A percentile compares a stretch with the other conserved stretches of the same genome.
phyloP scores from a whole-genome alignment of 331 rosid species.

The Malus hybrid region DNA sequence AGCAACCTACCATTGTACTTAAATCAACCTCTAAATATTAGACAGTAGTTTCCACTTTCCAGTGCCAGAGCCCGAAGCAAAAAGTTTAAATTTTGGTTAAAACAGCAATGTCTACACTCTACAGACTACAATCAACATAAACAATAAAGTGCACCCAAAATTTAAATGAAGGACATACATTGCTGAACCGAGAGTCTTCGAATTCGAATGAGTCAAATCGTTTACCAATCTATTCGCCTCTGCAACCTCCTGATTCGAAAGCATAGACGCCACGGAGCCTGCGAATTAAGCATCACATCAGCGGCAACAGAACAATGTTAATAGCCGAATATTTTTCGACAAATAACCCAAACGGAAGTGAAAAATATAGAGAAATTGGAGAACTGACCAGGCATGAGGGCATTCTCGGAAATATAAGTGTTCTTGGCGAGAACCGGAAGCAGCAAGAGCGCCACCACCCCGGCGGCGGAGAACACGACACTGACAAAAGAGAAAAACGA shows the following conservation, averaged over 20 bases:
- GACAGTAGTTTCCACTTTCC: not conserved
- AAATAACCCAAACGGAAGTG: not conserved
- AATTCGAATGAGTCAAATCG: conserved; percentile 36
- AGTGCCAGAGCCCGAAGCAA: not conserved
- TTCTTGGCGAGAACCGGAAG: conserved; percentile 85
- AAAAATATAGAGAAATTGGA: not conserved
- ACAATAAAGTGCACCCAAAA: not conserved
- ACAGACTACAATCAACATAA: not conserved
- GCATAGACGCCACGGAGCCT: conserved; percentile 81
- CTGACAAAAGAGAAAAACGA: conserved; percentile 27
- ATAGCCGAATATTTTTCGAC: not conserved
- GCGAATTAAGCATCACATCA: not conserved
- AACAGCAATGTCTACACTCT: not conserved
- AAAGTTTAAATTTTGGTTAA: not conserved
- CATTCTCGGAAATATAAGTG: conserved; percentile 89
- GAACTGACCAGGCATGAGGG: conserved; percentile 82
- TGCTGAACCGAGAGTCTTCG: conserved; percentile 21
- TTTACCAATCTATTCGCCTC: conserved; percentile 58
- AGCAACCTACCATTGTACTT: not conserved
- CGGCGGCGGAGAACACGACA: conserved; percentile 57
- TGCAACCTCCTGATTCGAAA: conserved; percentile 53
- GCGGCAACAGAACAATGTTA: not conserved
- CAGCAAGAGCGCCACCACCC: conserved; percentile 65
- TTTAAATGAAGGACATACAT: conserved; percentile 28
- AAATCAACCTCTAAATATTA: not conserved